Evolutionary conservation across 176 grass and related monocot genomes (phyloP).

Genomic region (Oryza longistaminata): DNA sequence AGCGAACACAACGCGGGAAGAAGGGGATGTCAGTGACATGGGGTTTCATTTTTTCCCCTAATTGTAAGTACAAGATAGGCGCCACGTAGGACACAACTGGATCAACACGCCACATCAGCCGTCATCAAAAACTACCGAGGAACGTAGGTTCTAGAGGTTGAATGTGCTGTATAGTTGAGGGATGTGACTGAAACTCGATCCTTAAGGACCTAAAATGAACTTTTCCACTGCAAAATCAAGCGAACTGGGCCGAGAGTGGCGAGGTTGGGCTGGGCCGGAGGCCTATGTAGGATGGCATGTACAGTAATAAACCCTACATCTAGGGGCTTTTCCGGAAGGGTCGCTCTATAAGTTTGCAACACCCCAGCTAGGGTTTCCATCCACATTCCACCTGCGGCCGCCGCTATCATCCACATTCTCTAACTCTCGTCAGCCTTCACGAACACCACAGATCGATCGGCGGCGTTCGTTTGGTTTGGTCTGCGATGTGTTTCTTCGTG

Average conservation of each 20-base stretch:
- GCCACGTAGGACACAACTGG: too few species aligned
- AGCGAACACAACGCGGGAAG: too few species aligned
- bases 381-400: not conserved
- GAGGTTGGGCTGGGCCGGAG: not conserved
- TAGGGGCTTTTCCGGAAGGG: not conserved
- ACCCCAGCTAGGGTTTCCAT: not conserved
- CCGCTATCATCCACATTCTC: not conserved
- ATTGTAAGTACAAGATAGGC: too few species aligned
- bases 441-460: not conserved
- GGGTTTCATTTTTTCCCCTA: too few species aligned
- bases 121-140: too few species aligned
- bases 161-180: too few species aligned
- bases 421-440: not conserved
- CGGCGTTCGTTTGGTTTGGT: not conserved
- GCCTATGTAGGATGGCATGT: not conserved
- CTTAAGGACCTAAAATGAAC: too few species aligned
- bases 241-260: not conserved
- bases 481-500: not conserved
- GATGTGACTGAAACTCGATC: too few species aligned
- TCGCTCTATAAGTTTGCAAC: not conserved
- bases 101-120: too few species aligned
- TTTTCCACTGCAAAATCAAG: not conserved
- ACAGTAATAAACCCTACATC: not conserved
- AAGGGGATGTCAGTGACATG: too few species aligned
- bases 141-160: too few species aligned